Conservation (phyloP, 108 stramenopile genomes). For the Cyclotella kingstonii region DNA sequence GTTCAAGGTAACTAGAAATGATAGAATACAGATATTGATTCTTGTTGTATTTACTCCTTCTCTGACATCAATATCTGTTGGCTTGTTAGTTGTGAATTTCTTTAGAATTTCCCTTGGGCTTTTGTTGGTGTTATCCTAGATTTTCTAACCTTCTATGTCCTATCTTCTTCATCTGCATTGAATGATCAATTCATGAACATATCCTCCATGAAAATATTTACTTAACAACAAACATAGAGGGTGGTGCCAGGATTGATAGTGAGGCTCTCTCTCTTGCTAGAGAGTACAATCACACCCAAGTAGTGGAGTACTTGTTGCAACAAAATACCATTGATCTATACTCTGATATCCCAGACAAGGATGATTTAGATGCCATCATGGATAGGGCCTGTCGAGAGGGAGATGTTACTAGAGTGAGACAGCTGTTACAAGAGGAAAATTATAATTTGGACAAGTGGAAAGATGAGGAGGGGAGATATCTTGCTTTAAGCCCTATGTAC, state of each 20-base stretch:
- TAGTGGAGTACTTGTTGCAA: constrained; percentile 25
- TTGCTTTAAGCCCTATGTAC: constrained; percentile 41
- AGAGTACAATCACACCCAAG: constrained; percentile 40
- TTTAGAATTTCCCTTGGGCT: no score
- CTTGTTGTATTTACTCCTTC: background rate
- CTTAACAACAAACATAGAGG: constrained; percentile 10
- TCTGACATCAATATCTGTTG: background rate
- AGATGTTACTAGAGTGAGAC: constrained; percentile 38
- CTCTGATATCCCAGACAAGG: constrained; percentile 31
- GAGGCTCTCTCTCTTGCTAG: constrained; percentile 46
- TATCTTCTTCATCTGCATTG: background rate
- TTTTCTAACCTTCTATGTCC: no score
- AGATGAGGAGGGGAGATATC: constrained; percentile 43
- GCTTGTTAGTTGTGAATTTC: no score
- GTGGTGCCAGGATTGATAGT: constrained; percentile 26
- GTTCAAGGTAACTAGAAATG: background rate
- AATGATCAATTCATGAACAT: background rate
- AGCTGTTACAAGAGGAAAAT: constrained; percentile 33
- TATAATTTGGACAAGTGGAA: constrained; percentile 51
- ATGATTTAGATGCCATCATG: constrained; percentile 55
- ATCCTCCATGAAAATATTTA: constrained; percentile 11
- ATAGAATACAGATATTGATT: background rate
- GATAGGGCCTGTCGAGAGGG: constrained; percentile 58
- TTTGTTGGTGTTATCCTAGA: no score
- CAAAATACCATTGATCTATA: constrained; percentile 54